Evolutionary conservation across 1,284 basidiomycete genomes (phyloP), one percentile per base, ranked within the genome.

Genomic region (Leccinum fuscescens): DNA sequence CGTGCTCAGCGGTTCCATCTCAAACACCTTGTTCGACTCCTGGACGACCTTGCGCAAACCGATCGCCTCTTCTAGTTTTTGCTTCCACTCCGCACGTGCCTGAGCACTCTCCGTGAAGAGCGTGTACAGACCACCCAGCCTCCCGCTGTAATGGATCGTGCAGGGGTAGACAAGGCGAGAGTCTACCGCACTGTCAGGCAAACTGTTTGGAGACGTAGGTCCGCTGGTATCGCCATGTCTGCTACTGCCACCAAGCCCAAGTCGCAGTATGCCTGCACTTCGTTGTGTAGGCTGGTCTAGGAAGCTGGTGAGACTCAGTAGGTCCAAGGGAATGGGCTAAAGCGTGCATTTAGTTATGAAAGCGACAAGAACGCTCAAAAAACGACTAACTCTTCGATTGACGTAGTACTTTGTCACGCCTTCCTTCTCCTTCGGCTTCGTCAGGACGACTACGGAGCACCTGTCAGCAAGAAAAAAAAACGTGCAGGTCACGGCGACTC

Each of bases 11-110:
- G 88, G 91, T 69, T 93, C 91, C 65, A 94, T 83, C 74, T 95
- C 93, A 67, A 96, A 95, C 33, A 94, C 93, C 78, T 93, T 94
- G 76, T 93, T 94, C 33, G 88, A 89, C 66, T 97, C 95, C 68
- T 96, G 92, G 44, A 96, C 92, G 33, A 91, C 90, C 67, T 85
- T 85, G 37, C 95, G 86, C 63, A 97, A 72, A 4, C 89, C 91
- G 57, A 94, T 85, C 7, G 94, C 94, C 74, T 96, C 93, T 62
- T 93, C 88, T 11, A 98, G 77, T 76, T 93, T 95, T 67, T 86
- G 80, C 70, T 91, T 90, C 97, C 97, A 99, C 62, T 95, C 92
- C 14, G 78, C 72, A 1, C 96, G 85, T 3, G 82, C 82, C n/a
- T 85, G 81, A 7, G 84, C 78, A 1, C 88, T 86, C 62, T 98